Evolutionary conservation across 2,329 filamentous ascomycete genomes (phyloP).

Genomic region (Fonsecaea erecta): DNA sequence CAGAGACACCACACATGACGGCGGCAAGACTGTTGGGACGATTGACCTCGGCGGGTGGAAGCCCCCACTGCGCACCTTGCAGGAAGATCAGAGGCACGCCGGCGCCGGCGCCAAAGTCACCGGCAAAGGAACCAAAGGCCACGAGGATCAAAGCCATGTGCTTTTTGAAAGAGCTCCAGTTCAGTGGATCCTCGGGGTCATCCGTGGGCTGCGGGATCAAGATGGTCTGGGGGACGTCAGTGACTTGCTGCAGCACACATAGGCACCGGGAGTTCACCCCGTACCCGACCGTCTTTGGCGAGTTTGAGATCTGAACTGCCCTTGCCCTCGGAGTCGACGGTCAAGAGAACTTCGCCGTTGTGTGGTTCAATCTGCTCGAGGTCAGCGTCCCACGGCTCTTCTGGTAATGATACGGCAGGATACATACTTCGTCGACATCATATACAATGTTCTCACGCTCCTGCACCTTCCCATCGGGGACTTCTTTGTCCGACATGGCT

Average conservation of each 20-base stretch:
- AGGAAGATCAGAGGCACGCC: constrained; percentile 46
- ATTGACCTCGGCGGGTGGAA: constrained; percentile 45
- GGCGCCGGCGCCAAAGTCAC: constrained; percentile 48
- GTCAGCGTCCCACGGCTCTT: neutral
- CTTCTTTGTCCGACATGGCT: constrained; percentile 6
- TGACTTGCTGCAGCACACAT: neutral
- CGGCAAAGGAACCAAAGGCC: constrained; percentile 43
- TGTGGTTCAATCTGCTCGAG: constrained; percentile 5
- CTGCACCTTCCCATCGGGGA: neutral
- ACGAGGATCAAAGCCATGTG: constrained; percentile 34
- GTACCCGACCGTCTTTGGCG: constrained; percentile 12
- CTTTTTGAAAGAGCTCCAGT: constrained; percentile 45
- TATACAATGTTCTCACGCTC: neutral
- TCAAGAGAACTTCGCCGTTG: constrained; percentile 8
- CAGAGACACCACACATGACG: too few species aligned
- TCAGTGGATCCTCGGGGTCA: constrained; percentile 60
- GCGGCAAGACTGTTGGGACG: constrained; percentile 51
- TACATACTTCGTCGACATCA: constrained; percentile 4
- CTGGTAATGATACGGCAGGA: neutral
- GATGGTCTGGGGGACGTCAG: constrained; percentile 47
- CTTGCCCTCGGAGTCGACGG: neutral
- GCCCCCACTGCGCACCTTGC: constrained; percentile 45
- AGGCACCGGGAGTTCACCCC: neutral
- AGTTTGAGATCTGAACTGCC: constrained; percentile 6
- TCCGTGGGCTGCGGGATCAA: constrained; percentile 57